Base-by-base conservation (phyloP, 495 filamentous ascomycete species). In the Penicillium bovifimosum region DNA sequence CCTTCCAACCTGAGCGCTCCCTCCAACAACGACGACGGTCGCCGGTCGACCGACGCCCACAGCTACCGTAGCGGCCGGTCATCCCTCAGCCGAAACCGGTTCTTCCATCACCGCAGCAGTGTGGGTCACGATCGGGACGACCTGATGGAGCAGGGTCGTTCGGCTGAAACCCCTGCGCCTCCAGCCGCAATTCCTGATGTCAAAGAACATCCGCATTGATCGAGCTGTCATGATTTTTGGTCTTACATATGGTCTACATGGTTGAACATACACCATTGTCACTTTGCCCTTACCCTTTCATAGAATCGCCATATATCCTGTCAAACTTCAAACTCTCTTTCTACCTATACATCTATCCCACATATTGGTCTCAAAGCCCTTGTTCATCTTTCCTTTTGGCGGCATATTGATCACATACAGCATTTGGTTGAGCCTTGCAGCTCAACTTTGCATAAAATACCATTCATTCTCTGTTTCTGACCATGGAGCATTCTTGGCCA, bases 41-140 rank as follows among this genome's bases (percentile, higher is more conserved):
- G 69, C 20, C 60, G 46, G 16, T 74, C 71, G n/a, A 64, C 55
- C 17, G 71, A 74, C 11, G 67, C 69, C 8, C 58, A 59, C 18
- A 67, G 69, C 48, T 60, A 55, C 39, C 52, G 57, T n/a, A 72
- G 68, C 35, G 60, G 63, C 6, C 35, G 59, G 1, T 66, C 67
- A 2, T 70, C 67, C 6, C 34, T 64, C 26, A 56, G 55, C n/a
- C 63, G 68, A 9, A 68, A 69, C 39, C 63, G 68, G 14, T 72
- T 74, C 62, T 71, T 74, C 65, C 62, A 68, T 3, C 63, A 68
- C 41, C 66, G 64, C 39, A 58, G 55, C 48, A 68, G 55, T 20
- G 33, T 57, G 36, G 60, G 54, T 47, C 60, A 56, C 3, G 64
- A 65, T 16, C 61, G 48, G 0, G 60, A 59, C 1, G 69, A 70